Percentiles rank a stretch among this genome's conserved stretches.
Evolutionary conservation across 176 grass and related monocot genomes (phyloP).

Genomic region (Rhipidocladum racemiflorum): DNA sequence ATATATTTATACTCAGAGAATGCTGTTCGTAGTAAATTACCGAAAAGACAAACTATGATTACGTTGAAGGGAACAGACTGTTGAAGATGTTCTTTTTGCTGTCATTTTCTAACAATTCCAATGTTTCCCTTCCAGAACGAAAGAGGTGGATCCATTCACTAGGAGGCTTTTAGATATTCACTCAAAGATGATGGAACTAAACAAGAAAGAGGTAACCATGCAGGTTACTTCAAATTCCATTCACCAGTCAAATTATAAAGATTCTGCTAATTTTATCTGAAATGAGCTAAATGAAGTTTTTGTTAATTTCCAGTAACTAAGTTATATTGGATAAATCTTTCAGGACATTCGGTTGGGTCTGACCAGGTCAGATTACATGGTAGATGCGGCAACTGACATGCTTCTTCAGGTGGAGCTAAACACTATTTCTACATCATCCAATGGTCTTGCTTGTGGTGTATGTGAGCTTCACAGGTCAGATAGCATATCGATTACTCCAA

Average conservation of each 20-base stretch:
- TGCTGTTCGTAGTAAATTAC: too few species aligned
- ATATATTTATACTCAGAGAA: too few species aligned
- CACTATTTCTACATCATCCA: slow-evolving; percentile 61
- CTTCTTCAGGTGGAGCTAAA: slow-evolving; percentile 75
- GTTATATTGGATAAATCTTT: background rate
- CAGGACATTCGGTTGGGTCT: slow-evolving; percentile 58
- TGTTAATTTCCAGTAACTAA: background rate
- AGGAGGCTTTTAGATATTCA: slow-evolving; percentile 62
- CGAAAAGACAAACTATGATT: too few species aligned
- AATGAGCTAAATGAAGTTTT: background rate
- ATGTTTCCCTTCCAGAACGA: slow-evolving; percentile 41
- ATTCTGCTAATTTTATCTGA: background rate
- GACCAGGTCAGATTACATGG: slow-evolving; percentile 66
- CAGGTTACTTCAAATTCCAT: background rate
- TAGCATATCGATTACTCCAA: background rate
- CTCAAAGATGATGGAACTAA: slow-evolving; percentile 45
- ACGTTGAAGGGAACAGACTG: background rate
- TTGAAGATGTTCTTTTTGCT: background rate
- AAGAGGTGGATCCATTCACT: slow-evolving; percentile 57
- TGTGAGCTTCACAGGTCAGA: slow-evolving; percentile 59
- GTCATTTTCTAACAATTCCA: background rate
- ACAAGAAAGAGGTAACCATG: slow-evolving; percentile 45
- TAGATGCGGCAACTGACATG: slow-evolving; percentile 46
- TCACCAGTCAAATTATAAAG: background rate
- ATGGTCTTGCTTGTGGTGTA: slow-evolving; percentile 56